Evolutionary conservation across 148 eudicot genomes (phyloP).

Genomic region (Chenopodium berlandieri): DNA sequence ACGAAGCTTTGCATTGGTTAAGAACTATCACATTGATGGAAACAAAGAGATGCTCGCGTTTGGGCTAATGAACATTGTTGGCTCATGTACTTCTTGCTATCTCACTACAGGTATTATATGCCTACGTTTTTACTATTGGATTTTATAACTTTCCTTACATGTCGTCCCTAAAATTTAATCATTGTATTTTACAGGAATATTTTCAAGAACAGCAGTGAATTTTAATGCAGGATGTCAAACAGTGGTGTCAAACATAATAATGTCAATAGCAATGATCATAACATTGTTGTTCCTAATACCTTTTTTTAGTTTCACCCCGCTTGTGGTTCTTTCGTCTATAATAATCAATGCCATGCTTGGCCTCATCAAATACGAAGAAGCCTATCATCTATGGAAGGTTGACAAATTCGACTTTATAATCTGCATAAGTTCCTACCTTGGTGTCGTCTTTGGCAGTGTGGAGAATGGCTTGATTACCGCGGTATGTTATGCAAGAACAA

Average conservation of each 20-base stretch:
- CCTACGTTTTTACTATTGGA: too few relatives aligned
- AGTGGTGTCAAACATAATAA: constrained; percentile 58
- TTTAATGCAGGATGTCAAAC: constrained; percentile 65
- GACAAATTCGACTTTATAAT: constrained; percentile 68
- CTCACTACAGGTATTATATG: constrained; percentile 42
- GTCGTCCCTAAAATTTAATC: neutral
- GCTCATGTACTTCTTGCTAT: constrained; percentile 53
- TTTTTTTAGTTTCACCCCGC: constrained; percentile 63
- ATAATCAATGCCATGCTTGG: constrained; percentile 64
- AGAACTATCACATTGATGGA: too few relatives aligned
- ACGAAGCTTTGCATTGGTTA: too few relatives aligned
- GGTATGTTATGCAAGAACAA: constrained; percentile 16
- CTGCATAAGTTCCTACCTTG: constrained; percentile 46
- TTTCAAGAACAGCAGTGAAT: constrained; percentile 69
- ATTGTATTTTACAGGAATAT: constrained; percentile 42
- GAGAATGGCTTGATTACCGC: constrained; percentile 52
- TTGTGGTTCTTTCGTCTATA: constrained; percentile 57
- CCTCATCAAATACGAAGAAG: constrained; percentile 51
- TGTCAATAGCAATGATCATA: constrained; percentile 61
- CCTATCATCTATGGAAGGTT: constrained; percentile 46
- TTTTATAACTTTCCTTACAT: too few relatives aligned
- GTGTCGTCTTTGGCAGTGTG: constrained; percentile 58
- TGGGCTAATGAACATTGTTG: constrained; percentile 68
- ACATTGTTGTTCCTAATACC: constrained; percentile 54
- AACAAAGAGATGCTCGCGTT: constrained; percentile 21